A percentile compares a stretch with the other conserved stretches of the same genome.
These are phyloP conservation scores for Jimgerdemannia lactiflua DNA, from an alignment of 192 early-diverging fungal species.

Conservation along the genomic window DNA sequence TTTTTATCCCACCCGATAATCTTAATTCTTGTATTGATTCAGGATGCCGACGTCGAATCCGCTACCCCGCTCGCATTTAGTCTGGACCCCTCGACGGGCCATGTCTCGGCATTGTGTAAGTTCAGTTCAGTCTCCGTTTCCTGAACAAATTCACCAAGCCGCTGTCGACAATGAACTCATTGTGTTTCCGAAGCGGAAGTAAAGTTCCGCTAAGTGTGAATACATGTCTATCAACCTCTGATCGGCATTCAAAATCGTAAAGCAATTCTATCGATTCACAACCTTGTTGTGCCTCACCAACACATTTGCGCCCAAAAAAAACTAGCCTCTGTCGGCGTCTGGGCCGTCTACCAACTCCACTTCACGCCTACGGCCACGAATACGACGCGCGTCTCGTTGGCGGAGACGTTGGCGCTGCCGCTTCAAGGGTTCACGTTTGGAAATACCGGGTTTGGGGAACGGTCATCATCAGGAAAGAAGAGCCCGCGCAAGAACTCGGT, in stretches of 20 bases:
- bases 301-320: too few relatives aligned
- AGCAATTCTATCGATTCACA: too few relatives aligned
- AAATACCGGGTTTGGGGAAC: not conserved
- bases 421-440: not conserved
- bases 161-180: too few relatives aligned
- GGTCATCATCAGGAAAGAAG: not conserved
- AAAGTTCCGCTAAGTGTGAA: too few relatives aligned
- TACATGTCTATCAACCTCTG: too few relatives aligned
- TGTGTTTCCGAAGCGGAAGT: too few relatives aligned
- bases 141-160: not conserved
- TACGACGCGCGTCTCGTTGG: not conserved
- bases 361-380: not conserved
- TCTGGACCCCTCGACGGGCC: constrained; percentile 26
- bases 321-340: not conserved
- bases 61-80: constrained; percentile 20
- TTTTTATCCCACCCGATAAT: too few relatives aligned
- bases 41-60: not conserved
- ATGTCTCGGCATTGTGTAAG: constrained; percentile 34
- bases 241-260: too few relatives aligned
- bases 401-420: not conserved
- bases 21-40: not conserved
- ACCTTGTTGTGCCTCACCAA: too few relatives aligned
- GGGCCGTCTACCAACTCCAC: not conserved
- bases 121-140: not conserved
- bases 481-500: constrained; percentile 1